Evolutionary conservation across 2,329 filamentous ascomycete species (phyloP).

Genomic region (Diaporthe longicolla): DNA sequence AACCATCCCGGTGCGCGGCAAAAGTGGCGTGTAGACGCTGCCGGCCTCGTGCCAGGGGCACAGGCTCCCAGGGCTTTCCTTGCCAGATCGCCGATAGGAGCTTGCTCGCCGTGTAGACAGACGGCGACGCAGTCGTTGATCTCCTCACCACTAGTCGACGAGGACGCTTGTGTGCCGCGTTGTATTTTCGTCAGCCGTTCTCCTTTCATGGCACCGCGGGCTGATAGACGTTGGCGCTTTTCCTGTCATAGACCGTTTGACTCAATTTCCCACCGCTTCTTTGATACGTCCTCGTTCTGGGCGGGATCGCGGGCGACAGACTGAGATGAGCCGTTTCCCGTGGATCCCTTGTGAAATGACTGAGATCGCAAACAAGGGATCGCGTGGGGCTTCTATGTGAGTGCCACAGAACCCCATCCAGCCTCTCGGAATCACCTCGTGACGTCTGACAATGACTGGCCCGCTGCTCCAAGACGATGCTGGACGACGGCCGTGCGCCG

Average conservation of each 20-base stretch:
- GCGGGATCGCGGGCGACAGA: no score
- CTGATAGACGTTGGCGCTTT: background rate
- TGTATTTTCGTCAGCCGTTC: constrained; percentile 16
- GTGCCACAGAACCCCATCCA: background rate
- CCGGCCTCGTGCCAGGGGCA: background rate
- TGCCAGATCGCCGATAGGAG: background rate
- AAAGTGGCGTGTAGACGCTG: background rate
- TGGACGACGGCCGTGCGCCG: background rate
- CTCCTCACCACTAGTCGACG: background rate
- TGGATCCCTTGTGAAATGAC: background rate
- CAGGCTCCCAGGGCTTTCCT: background rate
- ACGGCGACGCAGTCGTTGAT: background rate
- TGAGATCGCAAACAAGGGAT: background rate
- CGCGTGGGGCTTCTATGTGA: background rate
- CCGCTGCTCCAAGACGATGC: background rate
- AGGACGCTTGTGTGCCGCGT: constrained; percentile 23
- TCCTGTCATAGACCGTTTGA: background rate
- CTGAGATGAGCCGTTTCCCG: background rate
- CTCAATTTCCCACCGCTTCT: background rate
- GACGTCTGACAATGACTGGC: background rate
- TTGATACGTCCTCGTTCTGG: background rate
- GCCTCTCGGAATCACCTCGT: background rate
- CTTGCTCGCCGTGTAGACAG: background rate
- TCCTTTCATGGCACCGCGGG: background rate
- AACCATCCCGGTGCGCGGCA: background rate